phyloP scores from a whole-genome alignment of 164 flowering plant species.

The Aristolochia fimbriata region DNA sequence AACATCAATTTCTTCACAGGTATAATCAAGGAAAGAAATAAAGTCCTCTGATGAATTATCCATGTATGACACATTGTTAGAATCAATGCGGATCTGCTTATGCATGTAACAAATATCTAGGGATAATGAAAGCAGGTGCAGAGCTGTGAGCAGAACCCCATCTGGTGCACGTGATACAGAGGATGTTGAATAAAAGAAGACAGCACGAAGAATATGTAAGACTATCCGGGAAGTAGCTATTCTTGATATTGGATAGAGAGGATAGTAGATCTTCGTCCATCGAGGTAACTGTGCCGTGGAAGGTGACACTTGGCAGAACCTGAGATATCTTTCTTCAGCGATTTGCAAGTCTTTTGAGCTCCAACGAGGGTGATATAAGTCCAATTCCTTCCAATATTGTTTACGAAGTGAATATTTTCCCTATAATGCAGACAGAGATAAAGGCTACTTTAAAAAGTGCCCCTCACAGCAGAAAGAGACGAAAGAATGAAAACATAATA shows the following conservation, averaged over 20 bases:
- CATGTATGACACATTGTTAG: conserved; percentile 10
- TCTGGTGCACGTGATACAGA: conserved; percentile 87
- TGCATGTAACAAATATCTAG: conserved; percentile 55
- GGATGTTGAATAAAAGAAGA: conserved; percentile 61
- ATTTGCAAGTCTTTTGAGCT: conserved; percentile 77
- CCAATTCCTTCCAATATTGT: conserved; percentile 78
- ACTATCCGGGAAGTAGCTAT: conserved; percentile 59
- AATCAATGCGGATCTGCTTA: conserved; percentile 13
- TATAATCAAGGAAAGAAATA: conserved; percentile 46
- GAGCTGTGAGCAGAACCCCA: conserved; percentile 59
- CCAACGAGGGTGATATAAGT: conserved; percentile 93
- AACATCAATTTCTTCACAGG: conserved; percentile 43
- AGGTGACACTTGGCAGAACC: conserved; percentile 71
- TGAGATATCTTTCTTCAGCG: conserved; percentile 88
- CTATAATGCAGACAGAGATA: conserved; percentile 24
- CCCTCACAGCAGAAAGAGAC: too few relatives aligned
- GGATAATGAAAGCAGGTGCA: conserved; percentile 80
- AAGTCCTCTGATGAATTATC: conserved; percentile 18
- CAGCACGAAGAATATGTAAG: conserved; percentile 63
- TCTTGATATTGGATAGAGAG: conserved; percentile 54
- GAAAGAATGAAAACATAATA: too few relatives aligned
- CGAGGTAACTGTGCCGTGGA: conserved; percentile 66
- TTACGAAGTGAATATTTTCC: conserved; percentile 79
- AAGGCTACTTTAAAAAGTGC: too few relatives aligned
- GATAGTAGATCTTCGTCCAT: conserved; percentile 74